Conservation (phyloP, 1,284 basidiomycete species). For the Wolfiporia cocos region DNA sequence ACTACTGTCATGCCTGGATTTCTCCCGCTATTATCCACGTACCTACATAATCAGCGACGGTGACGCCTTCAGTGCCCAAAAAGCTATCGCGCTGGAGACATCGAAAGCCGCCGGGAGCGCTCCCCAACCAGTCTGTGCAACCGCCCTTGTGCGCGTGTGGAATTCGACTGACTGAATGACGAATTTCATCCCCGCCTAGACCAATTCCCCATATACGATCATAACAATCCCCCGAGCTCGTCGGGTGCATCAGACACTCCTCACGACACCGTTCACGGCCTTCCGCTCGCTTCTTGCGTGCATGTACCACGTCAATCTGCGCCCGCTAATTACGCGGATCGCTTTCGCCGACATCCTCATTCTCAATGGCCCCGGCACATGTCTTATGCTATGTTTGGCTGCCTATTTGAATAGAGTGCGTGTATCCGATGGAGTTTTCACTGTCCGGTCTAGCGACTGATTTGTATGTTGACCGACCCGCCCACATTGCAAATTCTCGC, state of each 20-base stretch:
- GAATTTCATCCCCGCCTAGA: too few species aligned
- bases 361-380: conserved; percentile 95
- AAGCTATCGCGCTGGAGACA: conserved; percentile 64
- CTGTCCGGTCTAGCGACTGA: not conserved
- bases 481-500: too few species aligned
- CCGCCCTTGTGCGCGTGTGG: conserved; percentile 10
- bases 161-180: not conserved
- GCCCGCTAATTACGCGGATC: conserved; percentile 33
- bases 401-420: conserved; percentile 75
- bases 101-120: conserved; percentile 22
- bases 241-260: conserved; percentile 71
- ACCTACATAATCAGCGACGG: conserved; percentile 83
- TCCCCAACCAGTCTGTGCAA: conserved; percentile 16
- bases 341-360: conserved; percentile 76
- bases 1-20: conserved; percentile 75
- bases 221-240: conserved; percentile 81
- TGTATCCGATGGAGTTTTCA: conserved; percentile 11
- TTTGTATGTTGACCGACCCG: too few species aligned
- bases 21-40: conserved; percentile 69
- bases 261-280: conserved; percentile 64
- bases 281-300: conserved; percentile 53
- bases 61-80: conserved; percentile 73
- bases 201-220: conserved; percentile 39
- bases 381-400: conserved; percentile 74
- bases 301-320: conserved; percentile 49